Evolutionary conservation across 2,329 filamentous ascomycete genomes (phyloP).

Genomic region (Diaporthe batatas): DNA sequence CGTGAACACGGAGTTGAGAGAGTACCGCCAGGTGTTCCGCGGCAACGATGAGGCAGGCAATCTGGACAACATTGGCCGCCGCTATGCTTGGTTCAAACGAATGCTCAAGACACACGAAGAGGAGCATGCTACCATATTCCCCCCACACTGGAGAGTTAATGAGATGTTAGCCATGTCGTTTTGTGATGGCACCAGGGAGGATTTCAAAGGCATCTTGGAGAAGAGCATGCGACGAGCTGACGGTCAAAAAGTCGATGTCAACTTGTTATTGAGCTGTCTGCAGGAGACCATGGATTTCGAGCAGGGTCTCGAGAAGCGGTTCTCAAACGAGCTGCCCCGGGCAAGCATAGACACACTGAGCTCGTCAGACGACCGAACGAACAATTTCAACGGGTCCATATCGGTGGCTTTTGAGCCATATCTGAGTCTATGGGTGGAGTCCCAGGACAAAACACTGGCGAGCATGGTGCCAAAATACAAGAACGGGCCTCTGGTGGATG

Average conservation of each 20-base stretch:
- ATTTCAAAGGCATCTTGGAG: constrained; percentile 93
- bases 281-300: constrained; percentile 98
- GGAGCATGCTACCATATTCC: constrained; percentile 91
- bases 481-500: constrained; percentile 80
- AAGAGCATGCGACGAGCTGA: constrained; percentile 84
- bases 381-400: constrained; percentile 89
- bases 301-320: constrained; percentile 87
- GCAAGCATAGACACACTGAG: constrained; percentile 91
- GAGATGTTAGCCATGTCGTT: constrained; percentile 92
- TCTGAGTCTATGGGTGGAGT: constrained; percentile 95
- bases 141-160: constrained; percentile 87
- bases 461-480: constrained; percentile 89
- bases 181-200: constrained; percentile 94
- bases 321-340: constrained; percentile 76
- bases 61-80: constrained; percentile 93
- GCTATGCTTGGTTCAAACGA: constrained; percentile 96
- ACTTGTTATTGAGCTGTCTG: constrained; percentile 86
- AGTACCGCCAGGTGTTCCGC: constrained; percentile 95
- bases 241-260: constrained; percentile 87
- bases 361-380: constrained; percentile 80
- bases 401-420: constrained; percentile 98
- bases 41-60: constrained; percentile 97
- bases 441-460: constrained; percentile 90
- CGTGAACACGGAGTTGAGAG: constrained; percentile 94
- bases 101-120: constrained; percentile 97